Conservation (phyloP, 257 asterid species). For the Avicennia marina region DNA sequence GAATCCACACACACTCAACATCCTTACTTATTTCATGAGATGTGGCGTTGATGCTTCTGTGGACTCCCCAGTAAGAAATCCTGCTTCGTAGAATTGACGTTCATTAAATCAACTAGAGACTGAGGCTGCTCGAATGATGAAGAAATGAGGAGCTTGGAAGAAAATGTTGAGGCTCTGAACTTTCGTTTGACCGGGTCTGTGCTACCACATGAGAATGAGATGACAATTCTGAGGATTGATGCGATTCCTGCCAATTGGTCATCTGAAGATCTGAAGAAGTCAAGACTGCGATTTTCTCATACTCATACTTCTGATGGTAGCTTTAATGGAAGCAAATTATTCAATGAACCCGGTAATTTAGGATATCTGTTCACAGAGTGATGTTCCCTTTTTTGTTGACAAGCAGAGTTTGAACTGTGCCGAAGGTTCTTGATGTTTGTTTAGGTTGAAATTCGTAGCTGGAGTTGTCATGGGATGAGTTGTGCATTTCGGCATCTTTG, state of each 20-base stretch:
- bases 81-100: conserved; percentile 62
- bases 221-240: conserved; percentile 71
- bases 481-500: background rate
- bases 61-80: conserved; percentile 63
- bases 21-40: conserved; percentile 51
- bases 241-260: conserved; percentile 59
- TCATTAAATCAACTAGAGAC: conserved; percentile 44
- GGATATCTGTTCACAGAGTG: no score
- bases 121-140: conserved; percentile 58
- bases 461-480: background rate
- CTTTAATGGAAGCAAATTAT: conserved; percentile 60
- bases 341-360: conserved; percentile 64
- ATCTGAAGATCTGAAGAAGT: conserved; percentile 66
- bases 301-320: conserved; percentile 65
- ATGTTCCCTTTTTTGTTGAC: conserved; percentile 4
- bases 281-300: conserved; percentile 63
- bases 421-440: background rate
- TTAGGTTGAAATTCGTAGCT: no score
- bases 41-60: conserved; percentile 53
- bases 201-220: conserved; percentile 88
- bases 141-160: conserved; percentile 84
- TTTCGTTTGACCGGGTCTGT: conserved; percentile 67
- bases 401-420: no score
- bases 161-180: conserved; percentile 54
- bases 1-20: conserved; percentile 41